phyloP scores from a whole-genome alignment of 148 eudicot species.

The Heliamphora exappendiculata region DNA sequence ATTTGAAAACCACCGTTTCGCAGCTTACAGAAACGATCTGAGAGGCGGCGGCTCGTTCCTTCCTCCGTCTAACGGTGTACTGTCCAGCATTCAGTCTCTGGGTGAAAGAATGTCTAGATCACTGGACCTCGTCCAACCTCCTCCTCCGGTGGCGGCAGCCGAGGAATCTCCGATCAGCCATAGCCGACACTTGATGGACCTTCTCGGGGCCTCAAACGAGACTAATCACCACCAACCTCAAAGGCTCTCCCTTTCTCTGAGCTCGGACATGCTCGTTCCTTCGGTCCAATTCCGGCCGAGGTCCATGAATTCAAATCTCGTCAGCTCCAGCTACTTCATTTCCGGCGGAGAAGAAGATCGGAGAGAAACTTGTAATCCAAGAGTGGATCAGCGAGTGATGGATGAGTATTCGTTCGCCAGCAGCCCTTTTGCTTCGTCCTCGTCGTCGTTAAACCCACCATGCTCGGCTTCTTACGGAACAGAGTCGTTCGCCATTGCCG shows the following conservation, averaged over 20 bases:
- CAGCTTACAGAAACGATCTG: constrained; percentile 38
- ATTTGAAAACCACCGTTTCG: constrained; percentile 47
- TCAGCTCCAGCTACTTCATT: constrained; percentile 36
- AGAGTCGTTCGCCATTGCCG: constrained; percentile 23
- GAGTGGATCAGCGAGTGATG: background rate
- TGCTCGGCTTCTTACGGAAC: constrained; percentile 22
- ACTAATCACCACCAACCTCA: constrained; percentile 28
- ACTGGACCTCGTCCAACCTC: constrained; percentile 32
- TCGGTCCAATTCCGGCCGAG: constrained; percentile 40
- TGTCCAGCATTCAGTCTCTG: constrained; percentile 37
- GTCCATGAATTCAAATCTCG: constrained; percentile 28
- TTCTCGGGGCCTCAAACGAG: constrained; percentile 49
- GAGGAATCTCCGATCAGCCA: constrained; percentile 40
- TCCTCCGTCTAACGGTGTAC: constrained; percentile 23
- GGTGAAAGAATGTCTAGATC: constrained; percentile 56
- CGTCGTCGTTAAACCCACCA: constrained; percentile 13
- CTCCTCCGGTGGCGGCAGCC: constrained; percentile 18
- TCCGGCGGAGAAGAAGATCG: constrained; percentile 28
- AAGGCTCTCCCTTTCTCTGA: constrained; percentile 63
- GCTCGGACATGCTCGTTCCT: constrained; percentile 39
- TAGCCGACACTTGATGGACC: constrained; percentile 47
- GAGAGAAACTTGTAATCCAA: constrained; percentile 31
- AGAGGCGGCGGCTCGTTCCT: no score
- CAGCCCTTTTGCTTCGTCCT: constrained; percentile 24
- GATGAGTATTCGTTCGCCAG: constrained; percentile 33